Percentiles rank a stretch among this genome's conserved stretches.
Conservation (phyloP, 192 early-diverging fungal genomes). For the Coemansia sp. region DNA sequence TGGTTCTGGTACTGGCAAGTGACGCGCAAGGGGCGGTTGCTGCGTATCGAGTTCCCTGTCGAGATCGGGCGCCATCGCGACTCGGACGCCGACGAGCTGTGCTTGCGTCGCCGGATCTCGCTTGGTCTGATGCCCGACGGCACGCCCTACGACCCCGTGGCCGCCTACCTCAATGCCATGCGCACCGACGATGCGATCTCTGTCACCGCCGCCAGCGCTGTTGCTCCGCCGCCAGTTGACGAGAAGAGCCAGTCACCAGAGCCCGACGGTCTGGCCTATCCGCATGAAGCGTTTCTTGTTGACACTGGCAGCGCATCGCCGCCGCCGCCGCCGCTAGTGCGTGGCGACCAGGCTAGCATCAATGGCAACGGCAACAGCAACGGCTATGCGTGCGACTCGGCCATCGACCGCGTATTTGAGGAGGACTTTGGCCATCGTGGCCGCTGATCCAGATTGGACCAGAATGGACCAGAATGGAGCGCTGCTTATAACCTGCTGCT, state of each 20-base stretch:
- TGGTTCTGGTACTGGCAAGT: conserved; percentile 59
- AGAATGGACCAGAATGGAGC: no score
- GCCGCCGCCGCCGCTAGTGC: no score
- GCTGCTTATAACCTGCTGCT: no score
- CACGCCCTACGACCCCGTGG: conserved; percentile 49
- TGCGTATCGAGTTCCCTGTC: conserved; percentile 53
- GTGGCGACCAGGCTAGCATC: neutral
- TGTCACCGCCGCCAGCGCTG: neutral
- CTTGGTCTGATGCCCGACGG: conserved; percentile 45
- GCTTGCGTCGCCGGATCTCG: conserved; percentile 37
- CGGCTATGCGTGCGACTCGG: neutral
- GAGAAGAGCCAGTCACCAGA: conserved; percentile 21
- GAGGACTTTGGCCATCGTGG: conserved; percentile 12
- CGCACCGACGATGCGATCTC: neutral
- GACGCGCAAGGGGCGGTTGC: conserved; percentile 47
- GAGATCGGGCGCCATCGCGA: conserved; percentile 50
- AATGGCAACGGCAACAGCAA: neutral
- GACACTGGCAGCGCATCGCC: neutral
- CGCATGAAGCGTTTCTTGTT: conserved; percentile 2
- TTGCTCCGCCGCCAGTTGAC: conserved; percentile 11
- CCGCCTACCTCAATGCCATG: conserved; percentile 33
- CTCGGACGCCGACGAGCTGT: conserved; percentile 31
- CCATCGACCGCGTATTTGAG: conserved; percentile 8
- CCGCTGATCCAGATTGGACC: neutral
- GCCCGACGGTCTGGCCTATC: neutral